phyloP scores from a whole-genome alignment of 371 early-diverging fungal species.

The Apophysomyces elegans region DNA sequence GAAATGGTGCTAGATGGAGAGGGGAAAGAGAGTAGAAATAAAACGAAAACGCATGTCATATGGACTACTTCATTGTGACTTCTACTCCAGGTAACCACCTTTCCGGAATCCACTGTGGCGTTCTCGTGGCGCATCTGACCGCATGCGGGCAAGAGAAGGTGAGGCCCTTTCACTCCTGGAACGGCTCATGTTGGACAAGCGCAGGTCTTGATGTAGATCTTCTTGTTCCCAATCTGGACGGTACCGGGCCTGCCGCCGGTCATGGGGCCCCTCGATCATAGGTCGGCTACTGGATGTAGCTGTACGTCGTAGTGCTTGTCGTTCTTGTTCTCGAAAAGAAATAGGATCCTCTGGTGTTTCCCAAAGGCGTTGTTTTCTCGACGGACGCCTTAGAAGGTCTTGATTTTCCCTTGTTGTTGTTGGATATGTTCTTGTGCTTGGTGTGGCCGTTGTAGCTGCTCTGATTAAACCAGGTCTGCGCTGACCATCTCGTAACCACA shows the following conservation, averaged over 20 bases:
- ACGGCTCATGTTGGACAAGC: slow-evolving; percentile 1
- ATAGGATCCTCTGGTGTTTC: slow-evolving; percentile 8
- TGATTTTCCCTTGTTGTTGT: not conserved
- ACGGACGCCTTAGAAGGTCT: slow-evolving; percentile 4
- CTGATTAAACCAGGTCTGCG: slow-evolving; percentile 2
- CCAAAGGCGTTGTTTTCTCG: slow-evolving; percentile 17
- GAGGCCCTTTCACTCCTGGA: slow-evolving; percentile 12
- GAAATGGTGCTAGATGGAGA: not conserved
- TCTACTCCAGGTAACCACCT: slow-evolving; percentile 5
- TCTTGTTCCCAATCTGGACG: not conserved
- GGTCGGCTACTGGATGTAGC: not conserved
- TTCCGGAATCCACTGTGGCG: slow-evolving; percentile 3
- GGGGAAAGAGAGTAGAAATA: not conserved
- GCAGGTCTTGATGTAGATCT: not conserved
- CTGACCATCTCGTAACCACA: slow-evolving; percentile 23
- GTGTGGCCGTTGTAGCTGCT: not conserved
- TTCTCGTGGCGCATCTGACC: slow-evolving; percentile 1
- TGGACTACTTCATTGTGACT: slow-evolving; percentile 2
- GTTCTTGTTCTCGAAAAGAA: slow-evolving; percentile 14
- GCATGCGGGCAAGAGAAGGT: not conserved
- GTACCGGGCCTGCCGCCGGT: slow-evolving; percentile 5
- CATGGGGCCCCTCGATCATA: not conserved
- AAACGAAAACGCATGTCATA: not conserved
- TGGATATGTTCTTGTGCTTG: too few species aligned
- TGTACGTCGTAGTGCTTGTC: slow-evolving; percentile 17